Evolutionary conservation across 148 eudicot genomes (phyloP).

Genomic region (Chenopodium suecicum): DNA sequence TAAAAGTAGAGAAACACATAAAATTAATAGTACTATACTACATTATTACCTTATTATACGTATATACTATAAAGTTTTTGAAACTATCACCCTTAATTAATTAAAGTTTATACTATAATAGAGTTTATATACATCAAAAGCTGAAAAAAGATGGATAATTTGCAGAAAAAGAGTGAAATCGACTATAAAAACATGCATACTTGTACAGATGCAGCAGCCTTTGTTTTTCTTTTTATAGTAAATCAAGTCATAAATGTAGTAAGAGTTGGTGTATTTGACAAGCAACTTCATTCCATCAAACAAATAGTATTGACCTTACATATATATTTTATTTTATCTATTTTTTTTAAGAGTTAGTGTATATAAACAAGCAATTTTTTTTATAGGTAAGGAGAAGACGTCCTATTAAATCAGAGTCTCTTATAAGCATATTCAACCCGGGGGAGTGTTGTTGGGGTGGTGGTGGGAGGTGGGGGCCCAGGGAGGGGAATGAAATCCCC

Average conservation of each 20-base stretch:
- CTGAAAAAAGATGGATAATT: conserved; percentile 1
- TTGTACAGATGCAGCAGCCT: background rate
- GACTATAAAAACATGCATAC: background rate
- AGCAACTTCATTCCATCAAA: background rate
- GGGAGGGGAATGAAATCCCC: too few species aligned
- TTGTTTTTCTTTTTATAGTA: background rate
- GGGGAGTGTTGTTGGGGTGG: too few species aligned
- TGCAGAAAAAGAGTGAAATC: background rate
- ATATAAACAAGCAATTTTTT: too few species aligned
- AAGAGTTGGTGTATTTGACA: conserved; percentile 9
- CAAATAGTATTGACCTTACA: background rate
- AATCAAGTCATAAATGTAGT: background rate
- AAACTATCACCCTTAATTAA: background rate
- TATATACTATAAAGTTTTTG: background rate
- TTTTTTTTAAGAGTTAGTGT: too few species aligned
- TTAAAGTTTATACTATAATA: background rate
- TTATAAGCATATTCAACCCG: too few species aligned
- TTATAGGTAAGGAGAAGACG: too few species aligned
- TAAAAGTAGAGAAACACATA: conserved; percentile 1
- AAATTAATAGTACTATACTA: background rate
- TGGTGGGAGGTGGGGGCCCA: too few species aligned
- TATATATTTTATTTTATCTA: too few species aligned
- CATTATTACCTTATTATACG: background rate
- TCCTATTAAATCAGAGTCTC: too few species aligned
- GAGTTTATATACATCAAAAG: background rate